Evolutionary conservation across 2,329 filamentous ascomycete genomes (phyloP), one percentile per base, ranked within the genome.

Genomic region (Phialophora chinensis): DNA sequence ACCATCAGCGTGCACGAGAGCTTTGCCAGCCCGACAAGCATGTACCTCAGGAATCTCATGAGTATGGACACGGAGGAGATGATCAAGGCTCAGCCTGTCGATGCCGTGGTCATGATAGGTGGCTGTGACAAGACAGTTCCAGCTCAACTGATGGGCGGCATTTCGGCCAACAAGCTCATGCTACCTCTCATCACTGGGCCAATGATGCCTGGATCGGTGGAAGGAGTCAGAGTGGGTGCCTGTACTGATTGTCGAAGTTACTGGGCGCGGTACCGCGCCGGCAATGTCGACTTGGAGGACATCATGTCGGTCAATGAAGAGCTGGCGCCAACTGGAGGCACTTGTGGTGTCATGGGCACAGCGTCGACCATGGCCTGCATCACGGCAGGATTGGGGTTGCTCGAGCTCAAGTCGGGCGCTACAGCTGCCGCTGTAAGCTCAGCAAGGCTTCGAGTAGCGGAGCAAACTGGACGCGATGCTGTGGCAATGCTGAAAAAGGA

Each of bases 11-110:
- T 92, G 0, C 87, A 90, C 70, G 90, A 92, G 80, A 85, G 82
- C 2, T 92, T 92, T 74, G 83, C 89, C 0, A 81, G 84, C 53
- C 90, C 90, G 2, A 91, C 90, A 4, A 91, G 89, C 78, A 91
- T 92, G 90, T 91, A 87, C 63, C 74, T 92, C 56, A 78, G 90
- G 35, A 92, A 92, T 70, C 73, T 92, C 64, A 92, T 92, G 90
- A 89, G 87, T 70, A 91, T 92, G 88, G 90, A 92, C 73, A 92
- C 90, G 0, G 90, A 92, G 75, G 90, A 92, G 79, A 92, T 92
- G 90, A 87, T 91, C 61, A 81, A 81, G 52, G 89, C 89, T 0
- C 90, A 92, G 76, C 90, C 90, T 0, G 82, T 90, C 17, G 90
- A 92, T 77, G 86, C 87, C 0, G 86, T 87, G 10, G 83, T 90